Base-by-base conservation (phyloP, 148 eudicot species). In the Rhododendron henanense region DNA sequence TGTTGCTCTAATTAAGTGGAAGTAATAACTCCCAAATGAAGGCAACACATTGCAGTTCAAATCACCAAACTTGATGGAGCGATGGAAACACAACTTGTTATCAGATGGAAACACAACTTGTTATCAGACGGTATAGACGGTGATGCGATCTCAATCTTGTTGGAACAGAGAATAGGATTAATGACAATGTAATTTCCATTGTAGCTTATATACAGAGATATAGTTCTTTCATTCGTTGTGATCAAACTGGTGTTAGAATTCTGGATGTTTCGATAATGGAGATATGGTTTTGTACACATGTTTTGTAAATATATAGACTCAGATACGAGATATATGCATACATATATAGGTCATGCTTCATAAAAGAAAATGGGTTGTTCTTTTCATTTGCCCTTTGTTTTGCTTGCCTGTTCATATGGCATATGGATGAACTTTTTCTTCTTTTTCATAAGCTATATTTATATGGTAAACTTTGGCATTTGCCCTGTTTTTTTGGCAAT, bases 1-100 rank as follows among this genome's bases (percentile, higher is more conserved):
- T 92, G 94, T 77, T 92, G 91, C 78, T 85, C 90, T 18, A 59
- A 59, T 59, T 89, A 85, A 74, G 28, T 48, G 81, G 48, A 45
- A 61, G 67, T 65, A 71, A 5, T 71, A 14, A 35, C 79, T 71
- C 47, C 84, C 4, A 18, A 9, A 73, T 19, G 41, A 51, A 84
- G 44, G 57, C 6, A 81, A 31, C 76, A 41, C 1, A 41, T 5
- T 14, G 55, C 85, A 14, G 39, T n/a, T 83, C 77, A 59, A 82
- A 39, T 57, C 33, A 39, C 53, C 45, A 6, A 82, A 35, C 28
- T 18, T 61, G 16, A 21, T 78, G 16, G 7, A 69, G 75, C 37
- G 18, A 69, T 28, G 8, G 47, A 11, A 0, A 3, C 48, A 16
- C 80, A 21, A 44, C 81, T 78, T 23, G 14, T 11, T 11, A 83